Evolutionary conservation across 1,284 basidiomycete species (phyloP).

Genomic region (Exobasidium rhododendri): DNA sequence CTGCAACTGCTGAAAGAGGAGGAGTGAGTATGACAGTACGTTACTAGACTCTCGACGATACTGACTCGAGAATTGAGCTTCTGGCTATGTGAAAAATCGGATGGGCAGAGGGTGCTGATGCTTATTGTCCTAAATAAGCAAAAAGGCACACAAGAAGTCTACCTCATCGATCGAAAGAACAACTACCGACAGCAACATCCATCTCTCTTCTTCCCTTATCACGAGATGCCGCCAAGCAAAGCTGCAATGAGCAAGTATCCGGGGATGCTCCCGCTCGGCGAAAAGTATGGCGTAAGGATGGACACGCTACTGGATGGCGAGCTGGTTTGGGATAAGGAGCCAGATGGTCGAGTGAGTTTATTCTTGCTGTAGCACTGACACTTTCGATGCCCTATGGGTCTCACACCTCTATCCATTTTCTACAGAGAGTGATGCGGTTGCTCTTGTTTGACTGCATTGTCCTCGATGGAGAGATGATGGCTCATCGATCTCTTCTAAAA

Average conservation of each 20-base stretch:
- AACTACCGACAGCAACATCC: slow-evolving; percentile 67
- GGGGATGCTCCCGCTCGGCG: background rate
- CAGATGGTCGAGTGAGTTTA: slow-evolving; percentile 22
- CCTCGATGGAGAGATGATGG: slow-evolving; percentile 78
- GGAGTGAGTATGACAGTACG: slow-evolving; percentile 16
- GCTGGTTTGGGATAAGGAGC: slow-evolving; percentile 82
- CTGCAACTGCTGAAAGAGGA: slow-evolving; percentile 31
- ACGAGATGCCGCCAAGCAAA: slow-evolving; percentile 21
- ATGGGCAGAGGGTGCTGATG: slow-evolving; percentile 86
- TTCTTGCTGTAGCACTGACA: background rate
- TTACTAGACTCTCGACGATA: background rate
- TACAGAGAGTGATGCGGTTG: slow-evolving; percentile 72
- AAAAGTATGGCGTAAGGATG: slow-evolving; percentile 58
- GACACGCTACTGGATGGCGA: slow-evolving; percentile 88
- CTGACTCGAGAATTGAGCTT: slow-evolving; percentile 62
- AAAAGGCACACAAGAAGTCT: slow-evolving; percentile 67
- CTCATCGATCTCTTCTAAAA: slow-evolving; percentile 74
- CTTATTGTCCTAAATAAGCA: slow-evolving; percentile 65
- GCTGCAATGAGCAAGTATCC: slow-evolving; percentile 13
- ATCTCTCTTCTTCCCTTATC: slow-evolving; percentile 74
- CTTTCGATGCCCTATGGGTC: background rate
- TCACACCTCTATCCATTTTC: background rate
- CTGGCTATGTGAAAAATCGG: slow-evolving; percentile 99
- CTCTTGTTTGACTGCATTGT: slow-evolving; percentile 93
- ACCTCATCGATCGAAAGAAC: slow-evolving; percentile 86